Percentiles rank a stretch among this genome's conserved stretches.
phyloP scores from a whole-genome alignment of 2,329 filamentous ascomycete genomes.

The Trichoderma sp. region DNA sequence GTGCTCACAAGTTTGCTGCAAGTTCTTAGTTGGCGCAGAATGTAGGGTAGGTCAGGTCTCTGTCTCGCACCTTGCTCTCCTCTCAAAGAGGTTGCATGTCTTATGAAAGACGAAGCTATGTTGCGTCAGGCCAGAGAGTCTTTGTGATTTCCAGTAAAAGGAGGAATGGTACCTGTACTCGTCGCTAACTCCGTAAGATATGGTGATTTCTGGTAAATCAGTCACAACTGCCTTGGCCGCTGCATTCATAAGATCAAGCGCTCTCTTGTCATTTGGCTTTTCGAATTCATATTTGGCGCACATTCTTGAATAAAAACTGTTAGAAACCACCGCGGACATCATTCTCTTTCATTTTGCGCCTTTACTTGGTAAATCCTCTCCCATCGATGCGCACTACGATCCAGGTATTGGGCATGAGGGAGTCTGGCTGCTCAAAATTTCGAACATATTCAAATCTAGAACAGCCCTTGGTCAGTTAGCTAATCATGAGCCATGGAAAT shows the following conservation, averaged over 20 bases:
- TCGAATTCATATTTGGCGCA: conserved; percentile 81
- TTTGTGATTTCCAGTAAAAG: background rate
- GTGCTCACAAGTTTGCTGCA: conserved; percentile 86
- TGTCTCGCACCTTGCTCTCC: conserved; percentile 70
- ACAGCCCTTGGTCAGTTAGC: background rate
- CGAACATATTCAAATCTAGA: conserved; percentile 93
- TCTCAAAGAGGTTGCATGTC: conserved; percentile 79
- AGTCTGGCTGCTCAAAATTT: conserved; percentile 80
- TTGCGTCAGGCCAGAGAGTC: background rate
- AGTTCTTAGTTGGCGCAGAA: conserved; percentile 26
- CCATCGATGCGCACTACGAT: conserved; percentile 94
- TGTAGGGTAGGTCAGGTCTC: background rate
- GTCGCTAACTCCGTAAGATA: conserved; percentile 93
- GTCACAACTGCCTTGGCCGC: conserved; percentile 84
- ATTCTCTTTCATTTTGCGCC: background rate
- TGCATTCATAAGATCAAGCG: conserved; percentile 91
- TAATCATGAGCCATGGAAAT: background rate
- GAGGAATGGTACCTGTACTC: conserved; percentile 70
- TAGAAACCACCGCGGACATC: background rate
- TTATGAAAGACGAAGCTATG: conserved; percentile 86
- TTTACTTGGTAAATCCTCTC: conserved; percentile 88
- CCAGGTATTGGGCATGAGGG: conserved; percentile 88
- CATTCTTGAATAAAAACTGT: conserved; percentile 59
- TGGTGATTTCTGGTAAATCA: conserved; percentile 80
- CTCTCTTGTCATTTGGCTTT: conserved; percentile 90